Base-by-base conservation (phyloP, 139 green algal genomes). In the Pseudopediastrum boryanum region DNA sequence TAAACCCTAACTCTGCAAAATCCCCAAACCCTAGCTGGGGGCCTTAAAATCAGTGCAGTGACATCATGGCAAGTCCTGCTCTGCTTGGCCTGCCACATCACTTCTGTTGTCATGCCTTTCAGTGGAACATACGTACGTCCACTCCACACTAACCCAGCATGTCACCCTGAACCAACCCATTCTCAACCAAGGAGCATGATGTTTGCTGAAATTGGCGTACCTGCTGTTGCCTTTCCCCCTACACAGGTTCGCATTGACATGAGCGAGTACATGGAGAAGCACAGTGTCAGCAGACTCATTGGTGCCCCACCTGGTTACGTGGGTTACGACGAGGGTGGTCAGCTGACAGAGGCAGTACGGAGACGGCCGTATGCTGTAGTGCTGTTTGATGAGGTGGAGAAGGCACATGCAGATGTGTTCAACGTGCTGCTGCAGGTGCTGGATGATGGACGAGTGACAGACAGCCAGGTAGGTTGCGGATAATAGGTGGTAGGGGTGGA, bases 351-450 rank as follows among this genome's bases (percentile, higher is more conserved):
- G 86, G 95, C 95, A 23, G 85, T 91, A 29, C 63, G 88, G 43
- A 84, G 94, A 54, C 90, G 85, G 25, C 95, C 95, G 2, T 96
- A 95, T 84, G 85, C 81, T 41, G 81, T 99, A 8, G 82, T 98
- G 52, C 89, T 99, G 44, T 92, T 99, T 76, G 96, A 99, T 80
- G 96, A 99, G 86, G 91, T 99, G 27, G 96, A 99, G 88, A 99
- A 99, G 85, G 96, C 96, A 44, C 96, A 99, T 85, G 96, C 93
- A 4, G 96, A 99, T 77, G 94, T 99, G 31, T 98, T 98, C 92
- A 99, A 99, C 80, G 86, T 99, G 58, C 90, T 99, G 79, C 91
- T 99, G 72, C 80, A 89, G 85, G 79, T 99, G 51, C 85, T 99
- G 80, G 96, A 99, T 84, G 96, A 99, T 74, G 96, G 96, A 2